Conservation (phyloP, 768 basidiomycete genomes). For the Cytidiella melzeri region DNA sequence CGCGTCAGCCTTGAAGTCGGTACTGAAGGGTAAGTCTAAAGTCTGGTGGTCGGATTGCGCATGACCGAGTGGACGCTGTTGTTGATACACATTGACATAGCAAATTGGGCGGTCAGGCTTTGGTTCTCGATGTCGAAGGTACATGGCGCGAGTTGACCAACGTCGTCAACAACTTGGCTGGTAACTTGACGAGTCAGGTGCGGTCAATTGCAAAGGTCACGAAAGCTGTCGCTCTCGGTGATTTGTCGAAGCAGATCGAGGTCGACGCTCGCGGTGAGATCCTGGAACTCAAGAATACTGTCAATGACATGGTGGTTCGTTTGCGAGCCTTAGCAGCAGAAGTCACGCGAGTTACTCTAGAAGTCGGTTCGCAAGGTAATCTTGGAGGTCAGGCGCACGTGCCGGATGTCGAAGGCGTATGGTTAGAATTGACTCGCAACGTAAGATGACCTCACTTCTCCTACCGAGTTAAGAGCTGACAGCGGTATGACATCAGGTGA, state of each 20-base stretch:
- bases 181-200: conserved; percentile 62
- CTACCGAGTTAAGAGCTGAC: neutral
- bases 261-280: conserved; percentile 92
- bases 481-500: conserved; percentile 38
- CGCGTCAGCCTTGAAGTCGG: conserved; percentile 82
- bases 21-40: conserved; percentile 44
- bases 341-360: conserved; percentile 77
- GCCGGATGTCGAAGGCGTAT: conserved; percentile 88
- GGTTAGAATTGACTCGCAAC: conserved; percentile 76
- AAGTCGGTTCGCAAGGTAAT: conserved; percentile 86
- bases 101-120: conserved; percentile 82
- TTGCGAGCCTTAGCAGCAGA: conserved; percentile 68
- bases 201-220: conserved; percentile 57
- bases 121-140: conserved; percentile 84
- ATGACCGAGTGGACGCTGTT: neutral
- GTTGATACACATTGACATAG: conserved; percentile 23
- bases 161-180: conserved; percentile 76
- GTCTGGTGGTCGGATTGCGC: conserved; percentile 10
- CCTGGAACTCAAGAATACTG: conserved; percentile 64
- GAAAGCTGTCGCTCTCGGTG: conserved; percentile 79
- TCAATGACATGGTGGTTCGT: conserved; percentile 46
- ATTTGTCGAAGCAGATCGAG: conserved; percentile 85
- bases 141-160: conserved; percentile 84
- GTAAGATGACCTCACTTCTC: conserved; percentile 30
- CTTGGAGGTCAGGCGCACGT: conserved; percentile 85